Conservation (phyloP, 352 stramenopile genomes). For the Globisporangium cylindrosporum region DNA sequence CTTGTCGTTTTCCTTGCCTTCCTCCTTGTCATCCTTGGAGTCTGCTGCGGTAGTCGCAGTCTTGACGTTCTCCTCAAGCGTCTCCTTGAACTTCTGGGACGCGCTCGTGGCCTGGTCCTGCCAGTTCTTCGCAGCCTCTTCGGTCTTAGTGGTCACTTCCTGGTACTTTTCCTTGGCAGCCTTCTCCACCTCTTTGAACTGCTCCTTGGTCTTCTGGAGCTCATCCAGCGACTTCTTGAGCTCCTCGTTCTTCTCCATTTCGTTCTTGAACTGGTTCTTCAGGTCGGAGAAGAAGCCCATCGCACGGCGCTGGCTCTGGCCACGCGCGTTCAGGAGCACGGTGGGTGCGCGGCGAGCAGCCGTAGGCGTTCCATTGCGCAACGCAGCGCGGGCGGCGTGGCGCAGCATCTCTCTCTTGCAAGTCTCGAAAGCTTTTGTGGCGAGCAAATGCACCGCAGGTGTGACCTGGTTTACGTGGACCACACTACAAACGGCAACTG, state of each 20-base stretch:
- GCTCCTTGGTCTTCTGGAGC: constrained; percentile 67
- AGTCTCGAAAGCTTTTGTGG: constrained; percentile 12
- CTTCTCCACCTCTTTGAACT: constrained; percentile 66
- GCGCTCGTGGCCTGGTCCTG: constrained; percentile 52
- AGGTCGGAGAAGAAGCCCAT: constrained; percentile 79
- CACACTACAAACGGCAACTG: too few relatives aligned
- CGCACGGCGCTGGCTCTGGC: constrained; percentile 34
- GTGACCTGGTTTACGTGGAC: too few relatives aligned
- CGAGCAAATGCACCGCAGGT: not conserved
- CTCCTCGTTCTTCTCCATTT: constrained; percentile 81
- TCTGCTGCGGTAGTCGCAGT: constrained; percentile 13
- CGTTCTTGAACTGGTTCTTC: constrained; percentile 78
- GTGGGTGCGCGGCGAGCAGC: not conserved
- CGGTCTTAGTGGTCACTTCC: constrained; percentile 52
- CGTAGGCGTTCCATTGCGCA: constrained; percentile 16
- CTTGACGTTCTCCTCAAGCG: constrained; percentile 33
- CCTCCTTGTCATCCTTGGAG: constrained; percentile 14
- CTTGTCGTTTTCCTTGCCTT: constrained; percentile 19
- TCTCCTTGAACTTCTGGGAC: constrained; percentile 69
- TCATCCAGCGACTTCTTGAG: constrained; percentile 79
- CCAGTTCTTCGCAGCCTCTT: constrained; percentile 54
- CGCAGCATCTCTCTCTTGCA: constrained; percentile 25
- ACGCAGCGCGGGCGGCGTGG: constrained; percentile 20
- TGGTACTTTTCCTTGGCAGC: constrained; percentile 61
- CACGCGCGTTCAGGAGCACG: not conserved